Evolutionary conservation across 2,329 filamentous ascomycete genomes (phyloP).

Genomic region (Sporothrix sp.): DNA sequence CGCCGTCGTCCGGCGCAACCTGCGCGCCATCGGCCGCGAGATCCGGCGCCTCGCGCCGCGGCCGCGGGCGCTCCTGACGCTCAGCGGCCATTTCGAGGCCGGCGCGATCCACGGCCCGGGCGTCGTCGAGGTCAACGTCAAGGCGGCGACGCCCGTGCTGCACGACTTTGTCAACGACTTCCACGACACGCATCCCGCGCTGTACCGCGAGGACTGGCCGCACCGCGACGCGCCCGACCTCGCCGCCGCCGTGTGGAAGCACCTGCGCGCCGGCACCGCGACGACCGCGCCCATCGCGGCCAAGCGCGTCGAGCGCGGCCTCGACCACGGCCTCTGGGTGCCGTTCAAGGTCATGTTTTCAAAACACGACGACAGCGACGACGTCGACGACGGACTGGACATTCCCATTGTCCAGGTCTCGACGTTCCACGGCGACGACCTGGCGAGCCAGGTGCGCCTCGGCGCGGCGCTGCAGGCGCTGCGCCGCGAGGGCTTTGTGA

Average conservation of each 20-base stretch:
- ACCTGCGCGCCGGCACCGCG: background rate
- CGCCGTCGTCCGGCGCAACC: background rate
- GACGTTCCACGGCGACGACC: constrained; percentile 5
- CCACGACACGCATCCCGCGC: constrained; percentile 4
- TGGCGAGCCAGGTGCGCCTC: constrained; percentile 1
- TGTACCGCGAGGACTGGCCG: constrained; percentile 9
- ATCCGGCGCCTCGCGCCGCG: constrained; percentile 2
- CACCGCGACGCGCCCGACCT: constrained; percentile 8
- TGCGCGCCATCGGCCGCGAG: constrained; percentile 4
- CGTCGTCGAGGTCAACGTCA: constrained; percentile 10
- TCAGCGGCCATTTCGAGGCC: constrained; percentile 10
- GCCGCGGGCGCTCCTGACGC: constrained; percentile 1
- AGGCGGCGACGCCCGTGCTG: background rate
- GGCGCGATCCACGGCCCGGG: constrained; percentile 9
- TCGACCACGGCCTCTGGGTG: constrained; percentile 13
- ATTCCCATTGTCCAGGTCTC: constrained; percentile 8
- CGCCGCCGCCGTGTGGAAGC: constrained; percentile 8
- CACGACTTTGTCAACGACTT: constrained; percentile 14
- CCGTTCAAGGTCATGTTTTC: constrained; percentile 11
- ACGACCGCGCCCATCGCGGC: background rate
- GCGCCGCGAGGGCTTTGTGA: background rate
- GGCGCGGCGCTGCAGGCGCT: background rate
- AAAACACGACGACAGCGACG: background rate
- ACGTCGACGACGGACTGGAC: background rate
- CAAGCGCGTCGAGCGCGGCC: constrained; percentile 9